Evolutionary conservation across 2,329 filamentous ascomycete genomes (phyloP), one percentile per base, ranked within the genome.

Genomic region (Colletotrichum paranaense): DNA sequence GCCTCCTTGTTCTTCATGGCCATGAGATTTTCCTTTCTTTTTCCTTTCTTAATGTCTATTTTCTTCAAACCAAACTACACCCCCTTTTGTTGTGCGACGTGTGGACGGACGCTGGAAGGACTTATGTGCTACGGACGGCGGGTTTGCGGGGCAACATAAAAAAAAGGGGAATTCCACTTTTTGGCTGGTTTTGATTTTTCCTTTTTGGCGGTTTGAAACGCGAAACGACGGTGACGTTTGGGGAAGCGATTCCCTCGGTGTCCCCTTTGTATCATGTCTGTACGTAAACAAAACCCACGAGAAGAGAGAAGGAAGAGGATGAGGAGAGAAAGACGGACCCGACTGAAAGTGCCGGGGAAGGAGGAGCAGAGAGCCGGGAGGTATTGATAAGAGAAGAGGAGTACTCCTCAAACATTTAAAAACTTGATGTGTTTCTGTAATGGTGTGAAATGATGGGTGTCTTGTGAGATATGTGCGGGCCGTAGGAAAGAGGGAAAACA

Each of bases 11-110:
- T 11, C 16, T 49, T 53, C 24, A n/a, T 62, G 28, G 56, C 30
- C 59, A 52, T 59, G 62, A 59, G 52, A 42, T 53, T 57, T 56
- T 38, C 59, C 72, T 67, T 59, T 46, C 56, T 65, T 32, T 59
- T 66, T 56, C 57, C 16, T 70, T 73, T 65, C 70, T 73, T 73
- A 73, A 73, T 73, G 68, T 74, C 63, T 74, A 67, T 72, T 74
- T 26, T 72, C 28, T 32, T 62, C 49, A 24, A 32, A 52, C 57
- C 58, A 57, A 49, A 62, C 16, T 56, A 46, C 24, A 26, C 26
- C 42, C 42, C 42, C 62, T 53, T 53, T 59, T 67, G 32, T 63
- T 62, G 42, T 19, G 63, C 63, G 62, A 72, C 58, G 71, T 66
- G 71, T 73, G 60, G 19, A 49, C 19, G 42, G 42, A 71, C 67